Conservation (phyloP, 2,329 filamentous ascomycete genomes). For the Fusarium longipes region DNA sequence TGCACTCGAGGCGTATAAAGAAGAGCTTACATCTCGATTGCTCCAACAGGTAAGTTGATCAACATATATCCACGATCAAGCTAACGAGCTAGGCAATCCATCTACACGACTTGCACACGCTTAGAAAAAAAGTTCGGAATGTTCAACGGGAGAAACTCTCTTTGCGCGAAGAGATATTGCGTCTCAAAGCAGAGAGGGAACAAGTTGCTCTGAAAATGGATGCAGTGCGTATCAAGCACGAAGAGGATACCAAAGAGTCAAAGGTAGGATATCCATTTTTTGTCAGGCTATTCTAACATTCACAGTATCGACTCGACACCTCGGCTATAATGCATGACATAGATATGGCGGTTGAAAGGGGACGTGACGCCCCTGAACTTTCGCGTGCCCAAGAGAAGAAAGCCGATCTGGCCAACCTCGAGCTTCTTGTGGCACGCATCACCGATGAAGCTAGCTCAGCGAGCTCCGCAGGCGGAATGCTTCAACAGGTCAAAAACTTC, state of each 20-base stretch:
- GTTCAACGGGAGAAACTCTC: constrained; percentile 67
- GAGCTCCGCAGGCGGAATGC: constrained; percentile 62
- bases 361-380: constrained; percentile 61
- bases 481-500: constrained; percentile 69
- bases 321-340: constrained; percentile 71
- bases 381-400: constrained; percentile 59
- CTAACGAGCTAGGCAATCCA: constrained; percentile 63
- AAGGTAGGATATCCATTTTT: constrained; percentile 56
- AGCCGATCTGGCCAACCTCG: constrained; percentile 66
- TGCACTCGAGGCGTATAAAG: constrained; percentile 68
- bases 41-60: constrained; percentile 66
- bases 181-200: constrained; percentile 68
- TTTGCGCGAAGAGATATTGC: constrained; percentile 70
- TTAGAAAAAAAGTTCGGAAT: constrained; percentile 67
- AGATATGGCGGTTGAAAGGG: constrained; percentile 66
- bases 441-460: constrained; percentile 64
- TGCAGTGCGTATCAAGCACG: constrained; percentile 69
- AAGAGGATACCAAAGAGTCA: constrained; percentile 63
- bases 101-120: constrained; percentile 67
- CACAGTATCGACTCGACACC: constrained; percentile 60
- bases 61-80: fast-evolving
- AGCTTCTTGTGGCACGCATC: constrained; percentile 66
- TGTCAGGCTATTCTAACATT: constrained; percentile 3
- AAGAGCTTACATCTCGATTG: constrained; percentile 66
- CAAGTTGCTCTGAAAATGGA: constrained; percentile 72